Conservation (phyloP, 495 filamentous ascomycete genomes). For the Oleoguttula mirabilis region DNA sequence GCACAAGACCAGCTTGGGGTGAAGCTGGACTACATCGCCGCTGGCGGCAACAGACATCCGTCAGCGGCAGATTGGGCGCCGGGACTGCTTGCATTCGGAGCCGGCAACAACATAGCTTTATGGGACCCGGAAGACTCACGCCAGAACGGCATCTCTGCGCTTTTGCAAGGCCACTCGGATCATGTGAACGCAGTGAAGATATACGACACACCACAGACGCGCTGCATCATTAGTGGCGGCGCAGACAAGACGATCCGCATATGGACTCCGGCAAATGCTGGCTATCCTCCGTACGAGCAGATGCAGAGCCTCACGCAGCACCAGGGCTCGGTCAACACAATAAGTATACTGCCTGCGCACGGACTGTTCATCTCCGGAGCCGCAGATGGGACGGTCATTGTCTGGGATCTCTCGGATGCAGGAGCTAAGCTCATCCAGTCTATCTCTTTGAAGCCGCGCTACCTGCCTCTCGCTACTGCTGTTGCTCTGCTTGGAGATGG, state of each 20-base stretch:
- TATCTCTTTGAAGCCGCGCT: constrained; percentile 60
- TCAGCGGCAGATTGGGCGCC: constrained; percentile 76
- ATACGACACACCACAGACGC: constrained; percentile 32
- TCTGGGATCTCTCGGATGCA: constrained; percentile 49
- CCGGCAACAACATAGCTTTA: constrained; percentile 74
- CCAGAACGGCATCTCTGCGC: constrained; percentile 46
- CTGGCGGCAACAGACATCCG: constrained; percentile 82
- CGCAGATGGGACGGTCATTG: constrained; percentile 69
- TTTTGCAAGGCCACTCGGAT: constrained; percentile 73
- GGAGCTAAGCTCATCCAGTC: constrained; percentile 42
- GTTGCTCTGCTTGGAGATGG: constrained; percentile 42
- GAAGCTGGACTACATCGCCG: constrained; percentile 52
- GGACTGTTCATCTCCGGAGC: constrained; percentile 58
- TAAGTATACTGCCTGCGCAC: constrained; percentile 44
- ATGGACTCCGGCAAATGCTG: constrained; percentile 41
- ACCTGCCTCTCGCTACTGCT: constrained; percentile 67
- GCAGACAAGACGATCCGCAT: constrained; percentile 67
- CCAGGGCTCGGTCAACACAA: constrained; percentile 63
- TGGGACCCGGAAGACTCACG: constrained; percentile 62
- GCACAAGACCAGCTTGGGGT: constrained; percentile 4
- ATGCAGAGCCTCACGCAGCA: constrained; percentile 49
- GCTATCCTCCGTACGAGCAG: constrained; percentile 28
- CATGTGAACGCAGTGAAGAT: constrained; percentile 78
- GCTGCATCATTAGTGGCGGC: constrained; percentile 51
- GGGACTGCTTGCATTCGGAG: constrained; percentile 75